A percentile compares a stretch with the other conserved stretches of the same genome.
Conservation (phyloP, 2,329 filamentous ascomycete species). For the Sclerotinia sclerotiorum region DNA sequence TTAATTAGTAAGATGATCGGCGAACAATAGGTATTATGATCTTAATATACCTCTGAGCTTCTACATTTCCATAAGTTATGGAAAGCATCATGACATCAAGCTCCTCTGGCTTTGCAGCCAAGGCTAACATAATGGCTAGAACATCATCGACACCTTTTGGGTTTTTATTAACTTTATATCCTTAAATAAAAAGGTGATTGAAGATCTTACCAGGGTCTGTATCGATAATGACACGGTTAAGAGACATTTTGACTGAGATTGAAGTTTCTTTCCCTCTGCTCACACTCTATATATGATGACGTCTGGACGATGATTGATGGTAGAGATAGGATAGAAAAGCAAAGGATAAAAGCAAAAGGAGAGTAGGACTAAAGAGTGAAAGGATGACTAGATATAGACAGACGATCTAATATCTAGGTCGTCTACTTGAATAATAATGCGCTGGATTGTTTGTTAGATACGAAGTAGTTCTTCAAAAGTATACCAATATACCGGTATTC, state of each 20-base stretch:
- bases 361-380: neutral
- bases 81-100: slow-evolving; percentile 83
- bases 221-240: slow-evolving; percentile 86
- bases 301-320: neutral
- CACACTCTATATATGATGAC: neutral
- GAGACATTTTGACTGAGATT: slow-evolving; percentile 54
- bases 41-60: slow-evolving; percentile 69
- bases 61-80: slow-evolving; percentile 91
- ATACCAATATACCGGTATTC: too few species aligned
- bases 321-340: neutral
- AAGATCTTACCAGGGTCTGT: slow-evolving; percentile 77
- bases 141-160: slow-evolving; percentile 80
- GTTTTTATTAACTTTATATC: slow-evolving; percentile 17
- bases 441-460: neutral
- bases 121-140: slow-evolving; percentile 80
- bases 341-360: neutral
- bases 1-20: slow-evolving; percentile 19
- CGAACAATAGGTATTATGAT: neutral
- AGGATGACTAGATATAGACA: neutral
- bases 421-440: neutral
- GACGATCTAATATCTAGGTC: neutral
- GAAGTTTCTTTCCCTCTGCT: neutral
- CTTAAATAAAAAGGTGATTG: neutral
- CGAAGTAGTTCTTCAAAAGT: neutral
- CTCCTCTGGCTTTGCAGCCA: slow-evolving; percentile 79